Conservation (phyloP, 2,329 filamentous ascomycete genomes). For the Aspergillus neoniger region DNA sequence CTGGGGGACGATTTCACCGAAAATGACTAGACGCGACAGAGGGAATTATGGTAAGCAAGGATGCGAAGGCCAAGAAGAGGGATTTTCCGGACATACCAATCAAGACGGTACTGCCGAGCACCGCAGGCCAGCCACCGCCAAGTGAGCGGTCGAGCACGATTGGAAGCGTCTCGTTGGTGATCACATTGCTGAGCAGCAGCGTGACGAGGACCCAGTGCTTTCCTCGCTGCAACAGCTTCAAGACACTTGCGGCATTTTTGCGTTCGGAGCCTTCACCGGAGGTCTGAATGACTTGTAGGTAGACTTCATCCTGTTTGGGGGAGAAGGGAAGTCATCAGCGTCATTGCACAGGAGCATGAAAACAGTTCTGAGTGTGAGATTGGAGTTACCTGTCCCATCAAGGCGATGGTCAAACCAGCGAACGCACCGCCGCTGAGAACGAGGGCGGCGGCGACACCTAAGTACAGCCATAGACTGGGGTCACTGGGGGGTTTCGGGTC, state of each 20-base stretch:
- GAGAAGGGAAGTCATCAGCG: neutral
- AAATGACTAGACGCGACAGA: slow-evolving; percentile 69
- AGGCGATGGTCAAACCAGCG: slow-evolving; percentile 75
- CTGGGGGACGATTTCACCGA: slow-evolving; percentile 94
- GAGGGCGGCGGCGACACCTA: slow-evolving; percentile 74
- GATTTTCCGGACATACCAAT: slow-evolving; percentile 67
- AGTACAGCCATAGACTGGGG: slow-evolving; percentile 75
- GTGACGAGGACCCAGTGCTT: slow-evolving; percentile 99
- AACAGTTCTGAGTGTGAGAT: neutral
- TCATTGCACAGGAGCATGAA: neutral
- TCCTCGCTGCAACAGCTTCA: slow-evolving; percentile 76
- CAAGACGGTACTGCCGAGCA: slow-evolving; percentile 86
- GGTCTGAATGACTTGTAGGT: slow-evolving; percentile 88
- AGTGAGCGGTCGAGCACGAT: slow-evolving; percentile 93
- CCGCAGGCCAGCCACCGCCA: slow-evolving; percentile 90
- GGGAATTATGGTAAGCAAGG: slow-evolving; percentile 5
- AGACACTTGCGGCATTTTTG: slow-evolving; percentile 79
- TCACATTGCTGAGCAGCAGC: slow-evolving; percentile 89
- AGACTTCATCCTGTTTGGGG: slow-evolving; percentile 77
- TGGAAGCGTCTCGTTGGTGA: slow-evolving; percentile 94
- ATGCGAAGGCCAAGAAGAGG: neutral
- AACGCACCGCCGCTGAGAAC: slow-evolving; percentile 90
- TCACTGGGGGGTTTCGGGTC: slow-evolving; percentile 58
- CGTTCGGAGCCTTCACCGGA: slow-evolving; percentile 83
- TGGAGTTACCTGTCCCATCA: slow-evolving; percentile 61